Base-by-base conservation (phyloP, 345 rosid species). In the Murraya paniculata region DNA sequence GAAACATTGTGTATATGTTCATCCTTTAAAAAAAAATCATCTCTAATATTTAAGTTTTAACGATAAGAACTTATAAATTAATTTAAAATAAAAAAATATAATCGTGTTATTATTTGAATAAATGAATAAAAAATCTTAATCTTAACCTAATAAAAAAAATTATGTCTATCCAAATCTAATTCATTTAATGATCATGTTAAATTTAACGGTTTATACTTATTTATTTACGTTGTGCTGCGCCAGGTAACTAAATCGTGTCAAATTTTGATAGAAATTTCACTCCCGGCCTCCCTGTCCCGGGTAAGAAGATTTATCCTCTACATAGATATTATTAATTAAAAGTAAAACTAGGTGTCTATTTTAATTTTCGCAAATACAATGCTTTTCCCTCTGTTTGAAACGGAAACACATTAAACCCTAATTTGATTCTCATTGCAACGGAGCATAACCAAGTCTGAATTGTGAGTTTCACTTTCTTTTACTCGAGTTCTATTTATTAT, bases 31-130 rank as follows among this genome's bases (percentile, higher is more conserved):
- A 8, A 8, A 38, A 38, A 38, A 7, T 38, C 7, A 38, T 8
- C 0, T 38, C 8, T 1, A 7, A 38, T 0, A 38, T 38, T 38
- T 38, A 0, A 38, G 0, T 38, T 38, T 38, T 38, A 0, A 38
- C 8, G 7, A 8, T 0, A 38, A 38, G 8, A 38, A 38, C 0
- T 0, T 38, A 38, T 1, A 38, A 38, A 38, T 8, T 38, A 38
- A 38, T 38, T 38, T 38, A 38, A 8, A 38, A 38, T 38, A 38
- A 38, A 38, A 38, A 38, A 38, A 38, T 38, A 38, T 8, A 38
- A 38, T 1, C 0, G 0, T 38, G 1, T 38, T 0, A 38, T 38
- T 38, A 7, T 38, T 36, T 1, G 0, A 0, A 7, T 38, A 0
- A 38, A 38, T 38, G 8, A 0, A 38, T 38, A 2, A 1, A 38